Evolutionary conservation across 345 rosid genomes (phyloP), one percentile per base, ranked within the genome.

Genomic region (Mallotus nudiflorus): DNA sequence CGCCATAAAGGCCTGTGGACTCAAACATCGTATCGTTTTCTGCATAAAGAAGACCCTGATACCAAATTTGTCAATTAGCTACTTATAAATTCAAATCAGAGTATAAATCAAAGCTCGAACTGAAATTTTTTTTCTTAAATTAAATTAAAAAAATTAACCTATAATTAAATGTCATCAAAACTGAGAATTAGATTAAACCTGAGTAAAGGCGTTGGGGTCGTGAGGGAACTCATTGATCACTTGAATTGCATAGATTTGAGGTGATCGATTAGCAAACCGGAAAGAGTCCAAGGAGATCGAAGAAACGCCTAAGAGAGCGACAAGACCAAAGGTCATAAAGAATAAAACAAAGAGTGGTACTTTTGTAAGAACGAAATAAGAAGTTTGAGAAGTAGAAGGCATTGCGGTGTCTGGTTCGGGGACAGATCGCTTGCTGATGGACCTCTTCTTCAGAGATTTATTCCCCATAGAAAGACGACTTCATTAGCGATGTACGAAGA

Each of bases 1-100:
- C 35, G 60, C 85, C 82, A 62, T 85, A 52, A 20, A 92, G 69
- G 50, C 99, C 99, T 52, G 98, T 90, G 11, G 99, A 95, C 85
- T 95, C 99, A n/a, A 61, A 90, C 16, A 95, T 62, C 16, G 84
- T 83, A 68, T 86, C 92, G 62, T 92, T 83, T 71, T 82, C 97
- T 0, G 78, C 85, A 75, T 86, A 95, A 57, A 95, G 83, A 69
- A 95, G 97, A 12, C 99, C 99, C 99, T 95, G 86, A 57, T 75
- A 77, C 9, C 44, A 65, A 70, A 52, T 46, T 35, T 11, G 18
- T 6, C 16, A 29, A 9, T 1, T 22, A 31, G n/a, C 65, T 42
- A 3, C 45, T 25, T 10, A 27, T 3, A 14, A 42, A 19, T n/a
- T n/a, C 24, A 31, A 50, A 22, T 14, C 40, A 42, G 37, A 33